phyloP scores from a whole-genome alignment of 2,329 filamentous ascomycete species.

The Aspergillus viridinutans region DNA sequence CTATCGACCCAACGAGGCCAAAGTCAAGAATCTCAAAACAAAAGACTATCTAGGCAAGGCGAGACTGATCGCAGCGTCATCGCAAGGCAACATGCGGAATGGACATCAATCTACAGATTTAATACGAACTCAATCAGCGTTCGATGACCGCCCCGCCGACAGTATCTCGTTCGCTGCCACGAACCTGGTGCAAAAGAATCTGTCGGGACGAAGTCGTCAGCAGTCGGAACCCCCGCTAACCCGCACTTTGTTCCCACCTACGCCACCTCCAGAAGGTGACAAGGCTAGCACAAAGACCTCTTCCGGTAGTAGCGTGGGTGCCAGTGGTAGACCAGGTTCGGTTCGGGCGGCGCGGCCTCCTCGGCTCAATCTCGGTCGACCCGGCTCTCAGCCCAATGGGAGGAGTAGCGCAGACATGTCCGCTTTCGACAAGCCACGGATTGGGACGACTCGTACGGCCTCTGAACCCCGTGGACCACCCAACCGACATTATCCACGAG shows the following conservation, averaged over 20 bases:
- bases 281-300: conserved; percentile 43
- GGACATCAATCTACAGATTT: conserved; percentile 73
- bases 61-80: conserved; percentile 83
- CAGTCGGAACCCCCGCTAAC: conserved; percentile 78
- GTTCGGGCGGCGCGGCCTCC: conserved; percentile 45
- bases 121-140: conserved; percentile 17
- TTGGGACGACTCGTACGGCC: conserved; percentile 47
- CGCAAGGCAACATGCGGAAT: conserved; percentile 74
- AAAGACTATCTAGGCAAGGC: conserved; percentile 98
- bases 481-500: conserved; percentile 29
- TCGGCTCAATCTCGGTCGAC: conserved; percentile 41
- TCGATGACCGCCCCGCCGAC: conserved; percentile 75
- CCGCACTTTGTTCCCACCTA: conserved; percentile 89
- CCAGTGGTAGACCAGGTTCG: conserved; percentile 46
- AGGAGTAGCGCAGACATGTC: conserved; percentile 20
- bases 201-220: conserved; percentile 70
- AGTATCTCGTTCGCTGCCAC: conserved; percentile 88
- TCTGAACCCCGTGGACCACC: conserved; percentile 49
- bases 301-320: conserved; percentile 24
- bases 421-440: conserved; percentile 37
- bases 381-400: conserved; percentile 32
- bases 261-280: conserved; percentile 90
- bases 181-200: conserved; percentile 83
- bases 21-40: conserved; percentile 95
- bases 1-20: conserved; percentile 93